phyloP scores from a whole-genome alignment of 163 green algal species.

The Dunaliella salina region DNA sequence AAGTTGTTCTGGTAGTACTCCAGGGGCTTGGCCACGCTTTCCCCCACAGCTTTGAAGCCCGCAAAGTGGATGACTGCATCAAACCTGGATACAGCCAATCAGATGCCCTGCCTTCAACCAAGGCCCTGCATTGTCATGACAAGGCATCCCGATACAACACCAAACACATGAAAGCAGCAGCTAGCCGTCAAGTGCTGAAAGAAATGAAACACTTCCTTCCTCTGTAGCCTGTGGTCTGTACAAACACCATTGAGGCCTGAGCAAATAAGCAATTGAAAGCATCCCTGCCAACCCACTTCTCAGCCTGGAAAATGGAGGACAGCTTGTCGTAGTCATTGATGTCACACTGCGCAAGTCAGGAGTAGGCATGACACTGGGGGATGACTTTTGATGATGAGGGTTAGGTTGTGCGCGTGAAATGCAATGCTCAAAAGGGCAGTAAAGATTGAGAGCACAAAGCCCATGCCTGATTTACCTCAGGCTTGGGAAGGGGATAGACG shows the following conservation, averaged over 20 bases:
- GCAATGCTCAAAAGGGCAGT: neutral
- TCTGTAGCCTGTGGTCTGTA: no score
- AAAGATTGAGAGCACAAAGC: neutral
- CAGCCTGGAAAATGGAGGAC: conserved; percentile 61
- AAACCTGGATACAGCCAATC: conserved; percentile 57
- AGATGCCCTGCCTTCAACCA: no score
- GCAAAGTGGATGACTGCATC: conserved; percentile 98
- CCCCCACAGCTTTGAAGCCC: conserved; percentile 95
- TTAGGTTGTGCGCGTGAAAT: neutral
- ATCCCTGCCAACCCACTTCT: conserved; percentile 55
- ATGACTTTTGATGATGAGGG: neutral
- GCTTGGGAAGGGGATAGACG: no score
- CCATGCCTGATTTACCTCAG: no score
- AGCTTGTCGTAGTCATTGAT: conserved; percentile 63
- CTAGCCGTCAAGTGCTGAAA: no score
- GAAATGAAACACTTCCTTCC: no score
- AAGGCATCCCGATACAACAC: no score
- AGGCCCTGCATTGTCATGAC: no score
- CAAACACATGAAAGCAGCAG: no score
- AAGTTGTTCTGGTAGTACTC: conserved; percentile 99
- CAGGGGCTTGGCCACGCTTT: conserved; percentile 88
- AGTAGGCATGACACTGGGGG: no score
- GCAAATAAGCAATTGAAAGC: no score
- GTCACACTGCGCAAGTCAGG: conserved; percentile 58
- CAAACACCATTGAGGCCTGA: no score